Percentiles rank a stretch among this genome's conserved stretches.
Conservation (phyloP, 148 eudicot species). For the Rhododendron griersonianum region DNA sequence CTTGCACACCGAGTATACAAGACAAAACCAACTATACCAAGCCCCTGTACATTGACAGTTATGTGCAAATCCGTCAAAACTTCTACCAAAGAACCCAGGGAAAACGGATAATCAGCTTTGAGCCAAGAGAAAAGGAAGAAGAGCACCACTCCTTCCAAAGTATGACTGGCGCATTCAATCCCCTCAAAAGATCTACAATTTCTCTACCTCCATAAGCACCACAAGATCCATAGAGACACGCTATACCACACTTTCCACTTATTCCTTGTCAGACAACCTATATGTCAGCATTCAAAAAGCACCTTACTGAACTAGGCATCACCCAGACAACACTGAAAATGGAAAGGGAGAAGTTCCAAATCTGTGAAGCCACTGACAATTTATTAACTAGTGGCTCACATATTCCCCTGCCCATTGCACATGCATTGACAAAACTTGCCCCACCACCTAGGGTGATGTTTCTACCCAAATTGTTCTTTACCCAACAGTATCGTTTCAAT, state of each 20-base stretch:
- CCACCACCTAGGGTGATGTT: neutral
- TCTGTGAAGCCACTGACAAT: neutral
- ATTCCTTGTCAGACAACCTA: neutral
- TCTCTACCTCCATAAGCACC: neutral
- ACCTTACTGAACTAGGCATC: neutral
- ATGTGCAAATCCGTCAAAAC: neutral
- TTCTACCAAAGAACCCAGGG: neutral
- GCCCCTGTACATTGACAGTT: neutral
- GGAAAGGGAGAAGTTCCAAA: neutral
- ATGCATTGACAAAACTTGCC: neutral
- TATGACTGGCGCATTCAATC: neutral
- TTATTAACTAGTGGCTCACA: neutral
- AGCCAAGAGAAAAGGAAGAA: neutral
- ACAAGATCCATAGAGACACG: neutral
- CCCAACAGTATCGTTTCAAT: neutral
- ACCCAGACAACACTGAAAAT: neutral
- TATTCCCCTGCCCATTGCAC: neutral
- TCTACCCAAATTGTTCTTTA: neutral
- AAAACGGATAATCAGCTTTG: neutral
- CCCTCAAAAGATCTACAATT: neutral
- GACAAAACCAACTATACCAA: neutral
- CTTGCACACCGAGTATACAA: neutral
- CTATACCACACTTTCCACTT: neutral
- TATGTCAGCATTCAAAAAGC: neutral
- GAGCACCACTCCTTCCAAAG: neutral